A percentile compares a stretch with the other conserved stretches of the same genome.
Evolutionary conservation across 495 filamentous ascomycete genomes (phyloP).

Genomic region (Cenococcum geophilum): DNA sequence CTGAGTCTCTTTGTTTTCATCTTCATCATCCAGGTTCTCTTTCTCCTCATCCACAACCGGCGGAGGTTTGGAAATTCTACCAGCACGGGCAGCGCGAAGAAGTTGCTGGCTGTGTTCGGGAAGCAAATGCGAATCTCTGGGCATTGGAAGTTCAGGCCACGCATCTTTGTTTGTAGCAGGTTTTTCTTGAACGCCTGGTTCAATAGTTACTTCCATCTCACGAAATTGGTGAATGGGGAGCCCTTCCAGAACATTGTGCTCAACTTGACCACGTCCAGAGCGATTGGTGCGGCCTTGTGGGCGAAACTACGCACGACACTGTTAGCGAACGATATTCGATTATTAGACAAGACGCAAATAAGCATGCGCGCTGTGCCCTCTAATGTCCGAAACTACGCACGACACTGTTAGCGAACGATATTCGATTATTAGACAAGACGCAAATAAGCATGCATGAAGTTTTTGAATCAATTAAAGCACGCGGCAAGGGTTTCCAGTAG

Average conservation of each 20-base stretch:
- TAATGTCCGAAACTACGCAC: constrained; percentile 48
- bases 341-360: no score
- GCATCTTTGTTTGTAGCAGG: constrained; percentile 45
- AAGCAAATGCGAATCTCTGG: constrained; percentile 77
- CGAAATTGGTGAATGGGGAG: constrained; percentile 91
- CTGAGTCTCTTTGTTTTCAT: constrained; percentile 43
- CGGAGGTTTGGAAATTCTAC: constrained; percentile 58
- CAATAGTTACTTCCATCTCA: constrained; percentile 58
- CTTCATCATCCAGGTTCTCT: constrained; percentile 47
- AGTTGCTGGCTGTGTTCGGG: constrained; percentile 68
- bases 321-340: constrained; percentile 39
- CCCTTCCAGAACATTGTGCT: constrained; percentile 94
- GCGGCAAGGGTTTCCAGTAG: no score
- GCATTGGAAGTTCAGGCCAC: constrained; percentile 63
- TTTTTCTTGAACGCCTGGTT: constrained; percentile 51
- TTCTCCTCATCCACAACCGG: constrained; percentile 43
- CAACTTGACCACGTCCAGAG: constrained; percentile 64
- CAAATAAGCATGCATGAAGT: no score
- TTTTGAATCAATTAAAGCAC: no score
- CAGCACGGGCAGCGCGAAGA: constrained; percentile 74
- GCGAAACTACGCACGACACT: constrained; percentile 44
- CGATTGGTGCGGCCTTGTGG: constrained; percentile 58
- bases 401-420: constrained; percentile 39
- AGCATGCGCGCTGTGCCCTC: no score
- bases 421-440: not conserved